Percentiles rank a stretch among this genome's conserved stretches.
Evolutionary conservation across 2,329 filamentous ascomycete species (phyloP).

Genomic region (Bimuria novae-zelandiae): DNA sequence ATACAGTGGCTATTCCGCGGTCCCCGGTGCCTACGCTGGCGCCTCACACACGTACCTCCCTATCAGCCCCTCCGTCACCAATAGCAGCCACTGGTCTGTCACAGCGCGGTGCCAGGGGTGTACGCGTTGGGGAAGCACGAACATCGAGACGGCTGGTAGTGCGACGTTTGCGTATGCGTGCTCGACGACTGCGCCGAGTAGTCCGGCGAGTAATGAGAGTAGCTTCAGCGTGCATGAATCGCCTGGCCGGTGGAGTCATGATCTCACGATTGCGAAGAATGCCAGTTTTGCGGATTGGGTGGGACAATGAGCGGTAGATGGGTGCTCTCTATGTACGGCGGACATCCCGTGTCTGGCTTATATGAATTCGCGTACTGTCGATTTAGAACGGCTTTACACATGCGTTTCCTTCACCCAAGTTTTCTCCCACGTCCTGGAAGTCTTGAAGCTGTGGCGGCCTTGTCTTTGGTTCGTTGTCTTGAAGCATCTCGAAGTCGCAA

Average conservation of each 20-base stretch:
- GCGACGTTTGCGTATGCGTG: constrained; percentile 5
- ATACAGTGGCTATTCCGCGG: constrained; percentile 82
- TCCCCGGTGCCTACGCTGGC: constrained; percentile 66
- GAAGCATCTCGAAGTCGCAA: too few relatives aligned
- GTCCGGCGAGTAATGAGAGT: constrained; percentile 5
- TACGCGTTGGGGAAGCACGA: constrained; percentile 18
- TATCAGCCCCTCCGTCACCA: constrained; percentile 10
- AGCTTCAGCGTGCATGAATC: background rate
- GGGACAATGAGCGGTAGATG: too few relatives aligned
- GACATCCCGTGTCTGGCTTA: too few relatives aligned
- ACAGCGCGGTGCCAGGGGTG: constrained; percentile 23
- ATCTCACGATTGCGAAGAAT: constrained; percentile 7
- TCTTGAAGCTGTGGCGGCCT: too few relatives aligned
- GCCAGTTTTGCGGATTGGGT: constrained; percentile 1
- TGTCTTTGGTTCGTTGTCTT: too few relatives aligned
- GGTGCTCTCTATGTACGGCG: too few relatives aligned
- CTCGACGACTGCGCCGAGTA: background rate
- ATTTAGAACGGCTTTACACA: too few relatives aligned
- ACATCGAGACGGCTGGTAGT: background rate
- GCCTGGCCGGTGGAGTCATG: background rate
- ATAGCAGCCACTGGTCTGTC: constrained; percentile 20
- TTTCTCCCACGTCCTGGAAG: too few relatives aligned
- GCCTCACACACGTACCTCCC: constrained; percentile 20
- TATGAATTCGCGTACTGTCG: too few relatives aligned
- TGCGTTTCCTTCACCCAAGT: too few relatives aligned